These are phyloP conservation scores for Eimeria necatrix DNA, from an alignment of 169 alveolate genomes.

Conservation along the genomic window DNA sequence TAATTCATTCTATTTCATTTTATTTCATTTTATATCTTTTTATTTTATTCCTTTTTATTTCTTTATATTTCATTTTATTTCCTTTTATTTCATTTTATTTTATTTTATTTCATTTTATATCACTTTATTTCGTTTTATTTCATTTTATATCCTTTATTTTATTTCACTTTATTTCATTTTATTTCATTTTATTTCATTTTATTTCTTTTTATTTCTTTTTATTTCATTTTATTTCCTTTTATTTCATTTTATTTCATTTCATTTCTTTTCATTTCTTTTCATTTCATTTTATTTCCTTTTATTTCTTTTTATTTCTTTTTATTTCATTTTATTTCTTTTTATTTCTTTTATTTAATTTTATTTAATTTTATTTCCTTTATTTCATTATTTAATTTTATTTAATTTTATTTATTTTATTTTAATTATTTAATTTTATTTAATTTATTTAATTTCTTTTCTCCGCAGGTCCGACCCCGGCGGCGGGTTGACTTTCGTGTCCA, in stretches of 20 bases:
- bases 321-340: no score
- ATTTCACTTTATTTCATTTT: constrained; percentile 85
- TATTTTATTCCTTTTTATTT: no score
- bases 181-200: constrained; percentile 89
- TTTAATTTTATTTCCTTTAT: no score
- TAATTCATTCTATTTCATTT: no score
- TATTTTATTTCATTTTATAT: neutral
- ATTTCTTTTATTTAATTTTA: no score
- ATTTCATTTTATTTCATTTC: no score
- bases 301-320: no score
- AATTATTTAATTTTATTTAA: neutral
- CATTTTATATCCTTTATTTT: constrained; percentile 84
- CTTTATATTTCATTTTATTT: neutral
- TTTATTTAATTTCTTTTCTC: constrained; percentile 89
- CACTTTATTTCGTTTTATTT: neutral
- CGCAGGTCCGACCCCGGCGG: constrained; percentile 92
- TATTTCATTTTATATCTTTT: no score
- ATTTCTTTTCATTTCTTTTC: no score
- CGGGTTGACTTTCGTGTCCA: constrained; percentile 80
- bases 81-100: neutral
- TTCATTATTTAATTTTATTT: neutral
- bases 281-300: no score
- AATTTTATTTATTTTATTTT: neutral
- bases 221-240: no score
- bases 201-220: neutral